Evolutionary conservation across 768 basidiomycete species (phyloP), one percentile per base, ranked within the genome.

Genomic region (Leccinum subgranulosum): DNA sequence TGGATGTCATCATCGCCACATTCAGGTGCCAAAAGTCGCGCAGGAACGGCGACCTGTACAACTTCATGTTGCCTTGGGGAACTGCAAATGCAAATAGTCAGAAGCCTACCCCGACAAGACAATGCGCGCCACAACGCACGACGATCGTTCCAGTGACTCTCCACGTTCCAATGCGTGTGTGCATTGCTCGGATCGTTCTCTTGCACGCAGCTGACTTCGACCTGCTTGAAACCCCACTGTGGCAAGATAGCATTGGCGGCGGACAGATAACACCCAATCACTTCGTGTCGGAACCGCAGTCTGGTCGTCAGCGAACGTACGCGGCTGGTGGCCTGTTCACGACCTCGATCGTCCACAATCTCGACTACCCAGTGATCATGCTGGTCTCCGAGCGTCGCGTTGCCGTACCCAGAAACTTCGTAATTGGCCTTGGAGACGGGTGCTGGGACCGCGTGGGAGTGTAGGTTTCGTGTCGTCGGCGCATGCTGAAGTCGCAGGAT

Each of bases 1-100:
- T 99, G 5, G 97, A 98, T 0, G 96, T 97, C 92, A 95, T 94
- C 97, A 99, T 99, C 8, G 95, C 97, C 25, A 99, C 93, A 68
- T 99, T 99, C 56, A 99, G 84, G 71, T 99, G 96, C 87, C 93
- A 95, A 74, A 99, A 99, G 75, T 99, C 96, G 52, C 90, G 87
- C 48, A 96, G 75, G 82, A 99, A 99, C 0, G 96, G 89, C 2
- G 96, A 96, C 39, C 76, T 80, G 76, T 96, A 97, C 56, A 86
- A 83, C 67, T 91, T 94, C 58, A 82, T 81, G 41, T 96, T 80
- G 2, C 91, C 96, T 4, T 84, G 65, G 11, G 94, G 93, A 10
- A 99, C 92, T 97, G 66, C 29, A 36, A 27, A 21, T 27, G 15
- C 3, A 29, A 14, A 43, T 19, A 5, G 33, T 65, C 31, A 64